phyloP scores from a whole-genome alignment of 1,284 basidiomycete genomes.

The Ceratobasidium sp. region DNA sequence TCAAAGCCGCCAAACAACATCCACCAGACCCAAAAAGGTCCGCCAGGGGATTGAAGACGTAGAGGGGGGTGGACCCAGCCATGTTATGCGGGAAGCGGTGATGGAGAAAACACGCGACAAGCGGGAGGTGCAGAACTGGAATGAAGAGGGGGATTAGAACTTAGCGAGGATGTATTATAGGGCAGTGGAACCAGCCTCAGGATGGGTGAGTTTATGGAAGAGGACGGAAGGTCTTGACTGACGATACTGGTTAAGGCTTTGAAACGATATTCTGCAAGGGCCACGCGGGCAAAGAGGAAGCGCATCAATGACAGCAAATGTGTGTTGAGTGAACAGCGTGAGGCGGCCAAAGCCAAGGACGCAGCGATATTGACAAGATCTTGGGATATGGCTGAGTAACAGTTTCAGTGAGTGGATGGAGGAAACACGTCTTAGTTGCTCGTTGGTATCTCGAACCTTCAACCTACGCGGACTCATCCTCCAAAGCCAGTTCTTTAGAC shows the following conservation, averaged over 20 bases:
- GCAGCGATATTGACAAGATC: slow-evolving; percentile 89
- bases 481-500: too few species aligned
- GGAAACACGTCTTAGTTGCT: not conserved
- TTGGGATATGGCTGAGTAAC: slow-evolving; percentile 79
- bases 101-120: slow-evolving; percentile 77
- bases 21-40: slow-evolving; percentile 66
- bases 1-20: slow-evolving; percentile 68
- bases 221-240: slow-evolving; percentile 16
- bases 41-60: slow-evolving; percentile 69
- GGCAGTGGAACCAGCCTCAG: slow-evolving; percentile 73
- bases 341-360: slow-evolving; percentile 75
- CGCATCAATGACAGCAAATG: slow-evolving; percentile 56
- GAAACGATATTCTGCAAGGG: slow-evolving; percentile 73
- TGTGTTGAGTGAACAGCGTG: slow-evolving; percentile 67
- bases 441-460: too few species aligned
- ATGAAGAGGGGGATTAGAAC: slow-evolving; percentile 75
- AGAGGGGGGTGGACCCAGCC: slow-evolving; percentile 78
- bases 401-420: slow-evolving; percentile 68
- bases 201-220: slow-evolving; percentile 67
- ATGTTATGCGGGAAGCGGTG: slow-evolving; percentile 71
- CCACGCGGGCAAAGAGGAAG: slow-evolving; percentile 69
- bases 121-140: slow-evolving; percentile 78
- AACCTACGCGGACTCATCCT: too few species aligned
- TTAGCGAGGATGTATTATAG: slow-evolving; percentile 76
- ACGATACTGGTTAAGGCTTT: slow-evolving; percentile 67